Conservation (phyloP, 2,329 filamentous ascomycete species). For the Fusarium austroafricanum region DNA sequence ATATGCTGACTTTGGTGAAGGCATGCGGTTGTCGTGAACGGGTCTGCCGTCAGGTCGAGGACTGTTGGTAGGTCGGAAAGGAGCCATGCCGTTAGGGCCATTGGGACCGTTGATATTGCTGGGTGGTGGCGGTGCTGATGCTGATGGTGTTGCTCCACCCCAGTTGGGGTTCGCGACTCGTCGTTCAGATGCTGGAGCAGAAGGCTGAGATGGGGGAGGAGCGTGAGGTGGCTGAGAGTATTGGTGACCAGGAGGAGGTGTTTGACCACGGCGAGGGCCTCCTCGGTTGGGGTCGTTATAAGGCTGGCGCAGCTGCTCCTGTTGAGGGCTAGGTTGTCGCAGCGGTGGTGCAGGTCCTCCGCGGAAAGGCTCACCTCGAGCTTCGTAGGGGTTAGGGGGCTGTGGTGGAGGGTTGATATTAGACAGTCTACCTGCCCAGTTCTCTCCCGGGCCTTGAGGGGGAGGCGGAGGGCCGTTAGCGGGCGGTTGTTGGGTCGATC, state of each 20-base stretch:
- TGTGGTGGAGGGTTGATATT: constrained; percentile 83
- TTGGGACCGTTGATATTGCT: constrained; percentile 52
- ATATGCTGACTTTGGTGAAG: constrained; percentile 91
- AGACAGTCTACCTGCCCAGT: constrained; percentile 74
- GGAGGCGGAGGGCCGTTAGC: constrained; percentile 71
- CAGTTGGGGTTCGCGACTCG: constrained; percentile 71
- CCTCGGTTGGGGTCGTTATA: constrained; percentile 64
- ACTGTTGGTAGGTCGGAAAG: constrained; percentile 78
- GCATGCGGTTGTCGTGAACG: constrained; percentile 83
- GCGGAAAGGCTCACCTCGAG: constrained; percentile 74
- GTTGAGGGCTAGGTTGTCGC: constrained; percentile 80
- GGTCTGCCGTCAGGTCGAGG: constrained; percentile 86
- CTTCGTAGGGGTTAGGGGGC: constrained; percentile 84
- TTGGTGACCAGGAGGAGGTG: constrained; percentile 58
- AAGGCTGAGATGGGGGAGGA: constrained; percentile 58
- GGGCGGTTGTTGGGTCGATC: constrained; percentile 70
- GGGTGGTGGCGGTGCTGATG: constrained; percentile 53
- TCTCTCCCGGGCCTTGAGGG: constrained; percentile 66
- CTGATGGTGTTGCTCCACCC: constrained; percentile 63
- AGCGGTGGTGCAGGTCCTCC: constrained; percentile 74
- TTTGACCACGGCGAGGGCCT: constrained; percentile 61
- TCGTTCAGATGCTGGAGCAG: constrained; percentile 61
- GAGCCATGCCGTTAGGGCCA: constrained; percentile 68
- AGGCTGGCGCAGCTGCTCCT: constrained; percentile 70
- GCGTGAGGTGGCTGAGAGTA: constrained; percentile 62